These are phyloP conservation scores for Sporobolomyces phaffii DNA, from an alignment of 768 basidiomycete species.

Conservation along the genomic window DNA sequence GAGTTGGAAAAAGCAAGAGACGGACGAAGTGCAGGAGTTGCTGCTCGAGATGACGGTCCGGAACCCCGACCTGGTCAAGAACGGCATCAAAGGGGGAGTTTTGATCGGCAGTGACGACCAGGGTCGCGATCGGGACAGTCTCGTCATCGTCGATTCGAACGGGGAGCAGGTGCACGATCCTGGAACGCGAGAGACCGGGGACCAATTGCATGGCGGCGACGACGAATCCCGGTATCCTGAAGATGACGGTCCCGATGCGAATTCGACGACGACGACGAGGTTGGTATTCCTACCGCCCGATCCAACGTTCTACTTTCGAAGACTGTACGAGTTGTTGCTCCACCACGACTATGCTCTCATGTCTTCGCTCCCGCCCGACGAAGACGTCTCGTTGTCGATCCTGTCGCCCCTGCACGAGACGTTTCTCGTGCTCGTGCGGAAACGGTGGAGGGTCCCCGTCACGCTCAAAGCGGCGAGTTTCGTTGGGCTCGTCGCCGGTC, in stretches of 20 bases:
- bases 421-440: slow-evolving; percentile 76
- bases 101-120: neutral
- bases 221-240: no score
- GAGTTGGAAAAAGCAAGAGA: slow-evolving; percentile 75
- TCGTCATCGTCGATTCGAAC: slow-evolving; percentile 25
- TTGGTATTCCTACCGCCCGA: slow-evolving; percentile 84
- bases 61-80: slow-evolving; percentile 80
- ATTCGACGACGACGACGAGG: neutral
- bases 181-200: no score
- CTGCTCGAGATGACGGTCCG: slow-evolving; percentile 78
- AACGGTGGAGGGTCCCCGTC: slow-evolving; percentile 81
- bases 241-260: no score
- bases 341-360: slow-evolving; percentile 79
- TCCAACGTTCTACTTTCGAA: slow-evolving; percentile 75
- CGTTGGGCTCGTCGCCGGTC: slow-evolving; percentile 73
- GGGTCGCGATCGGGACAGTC: slow-evolving; percentile 4
- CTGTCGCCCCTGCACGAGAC: slow-evolving; percentile 71
- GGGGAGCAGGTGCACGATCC: slow-evolving; percentile 2
- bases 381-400: slow-evolving; percentile 91
- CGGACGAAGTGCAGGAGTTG: slow-evolving; percentile 74
- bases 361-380: slow-evolving; percentile 82
- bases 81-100: slow-evolving; percentile 50
- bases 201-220: neutral
- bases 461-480: slow-evolving; percentile 72
- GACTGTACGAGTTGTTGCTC: slow-evolving; percentile 75